Percentiles rank a stretch among this genome's conserved stretches.
These are phyloP conservation scores for Penstemon davidsonii DNA, from an alignment of 257 asterid genomes.

Conservation along the genomic window DNA sequence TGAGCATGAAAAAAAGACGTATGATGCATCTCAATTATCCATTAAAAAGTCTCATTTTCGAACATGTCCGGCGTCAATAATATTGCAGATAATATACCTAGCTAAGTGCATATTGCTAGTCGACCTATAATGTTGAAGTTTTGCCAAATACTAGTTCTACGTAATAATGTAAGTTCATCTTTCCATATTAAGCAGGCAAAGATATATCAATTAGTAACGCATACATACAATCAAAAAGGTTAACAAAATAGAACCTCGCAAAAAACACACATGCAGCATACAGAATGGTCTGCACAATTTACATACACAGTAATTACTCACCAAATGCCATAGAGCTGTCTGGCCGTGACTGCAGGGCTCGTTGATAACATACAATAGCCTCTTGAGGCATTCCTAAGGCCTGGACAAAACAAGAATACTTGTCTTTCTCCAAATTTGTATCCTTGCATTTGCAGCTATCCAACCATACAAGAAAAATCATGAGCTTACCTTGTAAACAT, in stretches of 20 bases:
- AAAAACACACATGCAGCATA: neutral
- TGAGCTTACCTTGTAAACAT: slow-evolving; percentile 89
- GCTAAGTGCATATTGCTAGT: neutral
- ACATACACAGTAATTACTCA: slow-evolving; percentile 38
- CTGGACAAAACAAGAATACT: slow-evolving; percentile 71
- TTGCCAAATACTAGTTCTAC: slow-evolving; percentile 6
- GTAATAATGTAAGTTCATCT: neutral
- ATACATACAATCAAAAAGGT: neutral
- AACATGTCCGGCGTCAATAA: neutral
- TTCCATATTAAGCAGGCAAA: neutral
- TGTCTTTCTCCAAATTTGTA: slow-evolving; percentile 51
- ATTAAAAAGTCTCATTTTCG: neutral
- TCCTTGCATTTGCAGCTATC: slow-evolving; percentile 54
- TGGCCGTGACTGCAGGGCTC: slow-evolving; percentile 88
- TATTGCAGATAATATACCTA: neutral
- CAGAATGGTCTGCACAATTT: slow-evolving; percentile 9
- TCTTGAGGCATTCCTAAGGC: slow-evolving; percentile 96
- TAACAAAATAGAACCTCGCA: neutral
- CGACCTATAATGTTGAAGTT: neutral
- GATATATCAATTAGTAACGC: neutral
- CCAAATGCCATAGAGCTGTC: slow-evolving; percentile 95
- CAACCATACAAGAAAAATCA: slow-evolving; percentile 46
- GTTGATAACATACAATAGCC: slow-evolving; percentile 87
- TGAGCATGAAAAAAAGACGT: too few relatives aligned
- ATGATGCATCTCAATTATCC: too few relatives aligned